Conservation (phyloP, 495 filamentous ascomycete species). For the Thermochaetoides thermophila region DNA sequence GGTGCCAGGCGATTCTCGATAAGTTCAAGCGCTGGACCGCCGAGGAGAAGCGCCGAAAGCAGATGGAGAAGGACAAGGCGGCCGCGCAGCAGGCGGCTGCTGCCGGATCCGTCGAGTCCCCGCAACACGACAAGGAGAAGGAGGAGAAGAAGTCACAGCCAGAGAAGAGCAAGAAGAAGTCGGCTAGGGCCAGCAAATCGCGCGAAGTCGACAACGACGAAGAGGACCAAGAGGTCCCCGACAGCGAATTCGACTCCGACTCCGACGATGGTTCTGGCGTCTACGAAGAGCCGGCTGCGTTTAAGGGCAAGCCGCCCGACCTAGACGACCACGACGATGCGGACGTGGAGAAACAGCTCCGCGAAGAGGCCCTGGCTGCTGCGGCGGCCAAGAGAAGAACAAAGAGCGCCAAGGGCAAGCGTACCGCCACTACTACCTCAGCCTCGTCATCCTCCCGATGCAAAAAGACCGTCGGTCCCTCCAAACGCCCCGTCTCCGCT, state of each 20-base stretch:
- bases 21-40: conserved; percentile 83
- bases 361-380: conserved; percentile 48
- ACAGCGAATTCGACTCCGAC: conserved; percentile 7
- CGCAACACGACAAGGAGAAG: conserved; percentile 6
- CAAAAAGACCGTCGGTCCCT: too few species aligned
- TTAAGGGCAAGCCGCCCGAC: conserved; percentile 17
- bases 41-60: conserved; percentile 70
- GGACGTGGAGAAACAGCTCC: conserved; percentile 55
- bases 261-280: neutral
- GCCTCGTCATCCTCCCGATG: too few species aligned
- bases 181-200: neutral
- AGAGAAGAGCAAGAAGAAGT: too few species aligned
- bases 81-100: conserved; percentile 12
- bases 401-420: neutral
- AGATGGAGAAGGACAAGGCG: conserved; percentile 42
- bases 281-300: too few species aligned
- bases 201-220: conserved; percentile 9
- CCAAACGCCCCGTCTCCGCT: too few species aligned
- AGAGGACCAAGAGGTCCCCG: conserved; percentile 13
- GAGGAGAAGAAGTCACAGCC: conserved; percentile 22
- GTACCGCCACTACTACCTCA: conserved; percentile 7
- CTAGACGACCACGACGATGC: conserved; percentile 54
- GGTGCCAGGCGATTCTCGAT: conserved; percentile 62
- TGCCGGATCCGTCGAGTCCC: too few species aligned
- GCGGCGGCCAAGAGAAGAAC: conserved; percentile 9